A percentile compares a stretch with the other conserved stretches of the same genome.
Conservation (phyloP, 2,329 filamentous ascomycete genomes). For the Pyrenophora tritici-repentis region DNA sequence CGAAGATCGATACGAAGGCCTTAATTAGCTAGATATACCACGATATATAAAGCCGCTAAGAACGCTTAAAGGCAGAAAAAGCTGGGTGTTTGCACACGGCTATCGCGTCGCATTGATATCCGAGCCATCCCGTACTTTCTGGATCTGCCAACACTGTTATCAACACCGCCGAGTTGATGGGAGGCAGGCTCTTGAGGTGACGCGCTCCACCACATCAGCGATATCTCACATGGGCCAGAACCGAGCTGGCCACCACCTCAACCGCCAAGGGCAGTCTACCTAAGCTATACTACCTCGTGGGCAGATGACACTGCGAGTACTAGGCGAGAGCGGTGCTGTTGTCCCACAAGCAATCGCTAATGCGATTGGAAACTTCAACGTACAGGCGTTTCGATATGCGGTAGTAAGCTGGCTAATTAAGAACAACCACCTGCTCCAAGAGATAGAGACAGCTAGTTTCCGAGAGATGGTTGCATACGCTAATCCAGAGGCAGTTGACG, state of each 20-base stretch:
- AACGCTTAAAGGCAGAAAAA: constrained; percentile 1
- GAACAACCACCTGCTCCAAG: constrained; percentile 3
- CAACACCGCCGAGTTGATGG: too few relatives aligned
- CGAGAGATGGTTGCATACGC: neutral
- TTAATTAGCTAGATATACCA: constrained; percentile 2
- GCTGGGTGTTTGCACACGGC: constrained; percentile 1
- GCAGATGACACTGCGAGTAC: too few relatives aligned
- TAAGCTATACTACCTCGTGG: too few relatives aligned
- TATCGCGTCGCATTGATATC: neutral
- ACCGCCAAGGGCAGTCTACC: too few relatives aligned
- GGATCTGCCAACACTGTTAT: neutral
- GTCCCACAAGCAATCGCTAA: constrained; percentile 2
- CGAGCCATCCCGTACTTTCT: neutral
- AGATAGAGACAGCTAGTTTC: constrained; percentile 3
- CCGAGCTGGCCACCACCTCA: too few relatives aligned
- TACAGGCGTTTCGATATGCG: neutral
- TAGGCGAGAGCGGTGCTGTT: too few relatives aligned
- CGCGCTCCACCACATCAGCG: too few relatives aligned
- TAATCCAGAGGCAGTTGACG: neutral
- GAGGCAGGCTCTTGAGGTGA: too few relatives aligned
- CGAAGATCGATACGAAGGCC: neutral
- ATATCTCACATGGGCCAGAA: too few relatives aligned
- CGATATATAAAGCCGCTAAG: neutral
- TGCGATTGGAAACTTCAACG: neutral
- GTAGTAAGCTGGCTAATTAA: constrained; percentile 5